Percentiles rank a stretch among this genome's conserved stretches.
Conservation (phyloP, 352 stramenopile genomes). For the Globisporangium abappressorium region DNA sequence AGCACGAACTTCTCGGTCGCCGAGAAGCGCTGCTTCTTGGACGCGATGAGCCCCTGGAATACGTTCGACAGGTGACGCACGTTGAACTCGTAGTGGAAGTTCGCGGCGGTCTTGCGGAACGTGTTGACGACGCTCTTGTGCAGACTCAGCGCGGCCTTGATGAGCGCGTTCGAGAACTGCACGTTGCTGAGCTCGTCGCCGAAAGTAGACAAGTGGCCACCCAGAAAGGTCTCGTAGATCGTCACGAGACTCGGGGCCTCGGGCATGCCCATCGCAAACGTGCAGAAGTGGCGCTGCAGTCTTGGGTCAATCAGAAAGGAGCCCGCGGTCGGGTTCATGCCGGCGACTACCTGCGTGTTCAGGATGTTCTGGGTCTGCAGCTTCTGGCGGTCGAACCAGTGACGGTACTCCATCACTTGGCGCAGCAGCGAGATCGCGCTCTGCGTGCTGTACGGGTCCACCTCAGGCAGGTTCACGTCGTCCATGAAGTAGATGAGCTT, state of each 20-base stretch:
- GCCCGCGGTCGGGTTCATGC: constrained; percentile 95
- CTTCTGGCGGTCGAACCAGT: constrained; percentile 93
- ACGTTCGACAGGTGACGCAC: constrained; percentile 95
- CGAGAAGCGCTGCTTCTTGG: constrained; percentile 90
- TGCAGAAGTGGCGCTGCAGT: constrained; percentile 95
- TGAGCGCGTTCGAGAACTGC: constrained; percentile 87
- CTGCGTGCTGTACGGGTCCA: constrained; percentile 96
- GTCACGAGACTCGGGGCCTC: constrained; percentile 91
- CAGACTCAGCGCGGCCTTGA: constrained; percentile 92
- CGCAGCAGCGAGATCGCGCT: constrained; percentile 92
- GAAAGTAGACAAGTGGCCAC: constrained; percentile 91
- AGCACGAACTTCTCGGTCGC: constrained; percentile 92
- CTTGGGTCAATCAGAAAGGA: constrained; percentile 94
- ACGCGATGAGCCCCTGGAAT: constrained; percentile 95
- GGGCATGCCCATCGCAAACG: constrained; percentile 95
- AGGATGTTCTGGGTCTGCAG: constrained; percentile 93
- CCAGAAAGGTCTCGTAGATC: constrained; percentile 97
- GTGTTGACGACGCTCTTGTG: constrained; percentile 89
- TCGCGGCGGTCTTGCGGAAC: constrained; percentile 94
- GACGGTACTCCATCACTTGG: constrained; percentile 96
- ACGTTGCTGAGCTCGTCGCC: constrained; percentile 84
- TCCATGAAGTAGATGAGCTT: constrained; percentile 97
- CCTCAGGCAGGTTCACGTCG: constrained; percentile 95
- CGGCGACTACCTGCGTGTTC: constrained; percentile 93
- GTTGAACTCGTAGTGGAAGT: constrained; percentile 99